Percentiles rank a stretch among this genome's conserved stretches.
phyloP scores from a whole-genome alignment of 352 stramenopile species.

The Phytophthora uliginosa region DNA sequence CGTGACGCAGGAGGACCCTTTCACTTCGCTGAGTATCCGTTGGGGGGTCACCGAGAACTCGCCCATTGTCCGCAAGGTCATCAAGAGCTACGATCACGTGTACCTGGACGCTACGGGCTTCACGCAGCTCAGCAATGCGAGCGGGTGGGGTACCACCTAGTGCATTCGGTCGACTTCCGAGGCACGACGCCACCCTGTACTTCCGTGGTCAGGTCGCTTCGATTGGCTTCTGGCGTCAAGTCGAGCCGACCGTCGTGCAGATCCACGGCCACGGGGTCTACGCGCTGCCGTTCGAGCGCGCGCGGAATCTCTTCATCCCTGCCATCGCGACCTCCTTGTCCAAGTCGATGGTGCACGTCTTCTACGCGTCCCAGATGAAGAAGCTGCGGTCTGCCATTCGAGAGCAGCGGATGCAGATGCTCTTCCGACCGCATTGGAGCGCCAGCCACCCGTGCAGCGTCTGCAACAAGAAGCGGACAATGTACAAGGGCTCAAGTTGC shows the following conservation, averaged over 20 bases:
- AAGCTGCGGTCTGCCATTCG: constrained; percentile 27
- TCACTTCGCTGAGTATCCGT: constrained; percentile 12
- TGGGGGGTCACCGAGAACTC: constrained; percentile 28
- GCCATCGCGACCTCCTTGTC: constrained; percentile 30
- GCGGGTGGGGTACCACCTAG: constrained; percentile 29
- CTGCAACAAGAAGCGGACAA: constrained; percentile 39
- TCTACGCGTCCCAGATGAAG: constrained; percentile 38
- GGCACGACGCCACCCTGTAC: constrained; percentile 22
- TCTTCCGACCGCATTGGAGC: constrained; percentile 27
- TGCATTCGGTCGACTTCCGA: constrained; percentile 36
- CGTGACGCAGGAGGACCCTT: constrained; percentile 16
- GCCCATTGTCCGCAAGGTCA: constrained; percentile 22
- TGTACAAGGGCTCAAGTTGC: constrained; percentile 33
- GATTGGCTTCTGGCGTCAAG: constrained; percentile 37
- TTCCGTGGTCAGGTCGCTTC: constrained; percentile 34
- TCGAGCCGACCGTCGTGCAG: constrained; percentile 28
- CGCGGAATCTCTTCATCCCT: constrained; percentile 29
- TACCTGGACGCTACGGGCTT: constrained; percentile 39
- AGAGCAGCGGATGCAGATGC: constrained; percentile 31
- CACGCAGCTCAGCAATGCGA: constrained; percentile 12
- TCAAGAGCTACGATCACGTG: constrained; percentile 37
- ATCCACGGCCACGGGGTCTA: constrained; percentile 36
- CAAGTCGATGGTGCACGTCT: constrained; percentile 38
- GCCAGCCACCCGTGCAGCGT: constrained; percentile 26
- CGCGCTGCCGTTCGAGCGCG: constrained; percentile 29